These are phyloP conservation scores for Elsinoe arachidis DNA, from an alignment of 2,329 filamentous ascomycete genomes.

Conservation along the genomic window DNA sequence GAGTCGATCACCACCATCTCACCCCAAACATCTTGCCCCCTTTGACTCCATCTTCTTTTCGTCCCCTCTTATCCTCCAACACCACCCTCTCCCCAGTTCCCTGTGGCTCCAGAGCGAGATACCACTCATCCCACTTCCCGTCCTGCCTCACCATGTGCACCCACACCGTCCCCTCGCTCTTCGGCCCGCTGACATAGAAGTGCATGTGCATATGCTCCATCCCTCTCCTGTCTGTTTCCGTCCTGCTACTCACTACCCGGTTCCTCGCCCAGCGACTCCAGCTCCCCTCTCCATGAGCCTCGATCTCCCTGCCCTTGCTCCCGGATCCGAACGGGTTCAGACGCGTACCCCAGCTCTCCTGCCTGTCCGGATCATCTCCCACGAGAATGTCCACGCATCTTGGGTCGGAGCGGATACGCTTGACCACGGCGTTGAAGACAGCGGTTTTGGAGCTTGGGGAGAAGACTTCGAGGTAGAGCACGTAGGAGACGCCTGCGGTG, in stretches of 20 bases:
- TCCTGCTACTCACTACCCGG: conserved; percentile 39
- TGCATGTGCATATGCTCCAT: conserved; percentile 76
- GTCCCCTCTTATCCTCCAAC: conserved; percentile 52
- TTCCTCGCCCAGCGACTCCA: conserved; percentile 70
- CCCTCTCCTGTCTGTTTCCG: conserved; percentile 63
- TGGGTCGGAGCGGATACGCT: conserved; percentile 64
- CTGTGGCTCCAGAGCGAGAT: conserved; percentile 70
- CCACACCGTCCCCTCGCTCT: conserved; percentile 62
- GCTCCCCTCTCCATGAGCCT: conserved; percentile 72
- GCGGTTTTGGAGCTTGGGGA: conserved; percentile 69
- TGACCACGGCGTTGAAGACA: conserved; percentile 80
- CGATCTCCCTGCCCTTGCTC: conserved; percentile 47
- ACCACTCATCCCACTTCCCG: conserved; percentile 65
- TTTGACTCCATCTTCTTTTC: conserved; percentile 32
- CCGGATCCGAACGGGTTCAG: conserved; percentile 33
- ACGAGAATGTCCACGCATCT: conserved; percentile 67
- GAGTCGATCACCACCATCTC: conserved; percentile 39
- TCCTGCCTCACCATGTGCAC: conserved; percentile 67
- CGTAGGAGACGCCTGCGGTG: conserved; percentile 68
- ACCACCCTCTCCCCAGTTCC: conserved; percentile 53
- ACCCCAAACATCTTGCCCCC: conserved; percentile 51
- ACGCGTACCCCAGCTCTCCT: conserved; percentile 27
- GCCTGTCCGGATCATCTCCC: conserved; percentile 31
- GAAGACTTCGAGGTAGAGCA: conserved; percentile 76
- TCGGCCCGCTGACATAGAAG: conserved; percentile 76